phyloP scores from a whole-genome alignment of 2,329 filamentous ascomycete species.

The Cladosporium halotolerans region DNA sequence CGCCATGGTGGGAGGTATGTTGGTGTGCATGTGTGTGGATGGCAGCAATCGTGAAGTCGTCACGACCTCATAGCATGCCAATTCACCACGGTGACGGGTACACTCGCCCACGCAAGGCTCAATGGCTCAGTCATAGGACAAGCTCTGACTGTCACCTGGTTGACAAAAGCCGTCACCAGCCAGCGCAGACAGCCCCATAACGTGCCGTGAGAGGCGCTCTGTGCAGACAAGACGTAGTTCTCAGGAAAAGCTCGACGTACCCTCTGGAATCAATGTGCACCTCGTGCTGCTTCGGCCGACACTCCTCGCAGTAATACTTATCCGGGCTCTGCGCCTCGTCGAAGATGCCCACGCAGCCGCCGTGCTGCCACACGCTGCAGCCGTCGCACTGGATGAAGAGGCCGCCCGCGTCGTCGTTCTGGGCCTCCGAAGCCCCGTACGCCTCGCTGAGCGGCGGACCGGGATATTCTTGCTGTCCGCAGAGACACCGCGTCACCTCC shows the following conservation, averaged over 20 bases:
- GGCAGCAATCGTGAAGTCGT: not conserved
- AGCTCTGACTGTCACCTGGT: no score
- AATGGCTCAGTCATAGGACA: no score
- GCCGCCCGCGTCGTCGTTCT: slow-evolving; percentile 81
- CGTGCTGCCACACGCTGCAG: slow-evolving; percentile 98
- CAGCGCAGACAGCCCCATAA: not conserved
- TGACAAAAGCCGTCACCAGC: not conserved
- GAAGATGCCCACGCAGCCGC: slow-evolving; percentile 94
- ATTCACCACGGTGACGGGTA: no score
- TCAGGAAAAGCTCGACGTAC: slow-evolving; percentile 51
- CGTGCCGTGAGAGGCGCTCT: no score
- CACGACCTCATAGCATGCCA: no score
- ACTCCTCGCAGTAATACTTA: slow-evolving; percentile 96
- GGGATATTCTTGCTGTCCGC: slow-evolving; percentile 89
- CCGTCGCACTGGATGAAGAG: slow-evolving; percentile 97
- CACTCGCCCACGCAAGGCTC: no score
- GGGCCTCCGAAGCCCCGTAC: slow-evolving; percentile 39
- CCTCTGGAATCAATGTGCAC: slow-evolving; percentile 75
- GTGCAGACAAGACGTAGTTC: not conserved
- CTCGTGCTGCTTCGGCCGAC: slow-evolving; percentile 83
- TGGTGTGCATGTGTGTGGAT: not conserved
- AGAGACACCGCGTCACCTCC: slow-evolving; percentile 91
- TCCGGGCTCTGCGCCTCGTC: slow-evolving; percentile 89
- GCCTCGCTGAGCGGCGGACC: slow-evolving; percentile 60
- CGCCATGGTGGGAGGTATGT: slow-evolving; percentile 15